Conservation (phyloP, 163 green algal species). For the Volvox carteri region DNA sequence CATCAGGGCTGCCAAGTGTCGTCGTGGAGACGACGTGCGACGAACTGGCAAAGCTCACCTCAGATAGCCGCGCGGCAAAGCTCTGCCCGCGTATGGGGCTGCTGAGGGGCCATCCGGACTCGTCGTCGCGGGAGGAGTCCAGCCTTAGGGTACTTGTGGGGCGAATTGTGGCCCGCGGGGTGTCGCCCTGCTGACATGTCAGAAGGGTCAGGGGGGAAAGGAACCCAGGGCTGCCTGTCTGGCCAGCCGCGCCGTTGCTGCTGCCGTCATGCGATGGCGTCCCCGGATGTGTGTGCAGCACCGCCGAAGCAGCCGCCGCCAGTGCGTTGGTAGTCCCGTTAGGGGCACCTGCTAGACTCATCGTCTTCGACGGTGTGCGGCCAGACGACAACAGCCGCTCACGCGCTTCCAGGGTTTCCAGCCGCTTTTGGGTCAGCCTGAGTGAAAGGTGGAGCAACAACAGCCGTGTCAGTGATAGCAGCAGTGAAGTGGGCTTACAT, state of each 20-base stretch:
- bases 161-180: too few species aligned
- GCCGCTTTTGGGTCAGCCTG: not conserved
- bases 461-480: too few species aligned
- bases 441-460: not conserved
- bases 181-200: too few species aligned
- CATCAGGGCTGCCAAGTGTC: not conserved
- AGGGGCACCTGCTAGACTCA: not conserved
- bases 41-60: not conserved
- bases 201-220: too few species aligned
- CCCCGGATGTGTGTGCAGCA: not conserved
- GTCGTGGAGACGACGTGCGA: not conserved
- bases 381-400: slow-evolving; percentile 28
- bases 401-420: slow-evolving; percentile 15
- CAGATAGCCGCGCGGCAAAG: not conserved
- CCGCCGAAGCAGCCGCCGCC: not conserved
- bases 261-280: not conserved
- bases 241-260: too few species aligned
- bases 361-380: slow-evolving; percentile 40
- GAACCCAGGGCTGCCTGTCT: not conserved
- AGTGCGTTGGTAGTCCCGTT: not conserved
- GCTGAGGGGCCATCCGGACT: not conserved
- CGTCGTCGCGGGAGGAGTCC: too few species aligned
- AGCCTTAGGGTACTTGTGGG: too few species aligned
- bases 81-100: not conserved
- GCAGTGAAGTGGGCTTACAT: too few species aligned